Base-by-base conservation (phyloP, 768 basidiomycete species). In the Dictyophora rubrovolvata region DNA sequence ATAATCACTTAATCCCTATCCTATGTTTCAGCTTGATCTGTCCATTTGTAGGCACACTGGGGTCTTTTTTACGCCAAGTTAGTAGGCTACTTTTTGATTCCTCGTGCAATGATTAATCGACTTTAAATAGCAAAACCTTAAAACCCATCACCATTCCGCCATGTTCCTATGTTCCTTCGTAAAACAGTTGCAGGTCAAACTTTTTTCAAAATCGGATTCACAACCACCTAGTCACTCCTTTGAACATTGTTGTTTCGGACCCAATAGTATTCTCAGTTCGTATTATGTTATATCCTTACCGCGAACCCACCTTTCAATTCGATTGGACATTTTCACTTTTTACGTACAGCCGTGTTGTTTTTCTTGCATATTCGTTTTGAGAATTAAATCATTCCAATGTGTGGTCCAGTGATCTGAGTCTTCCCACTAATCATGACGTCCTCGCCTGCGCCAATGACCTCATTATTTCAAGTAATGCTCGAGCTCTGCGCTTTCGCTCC, bases 101-200 rank as follows among this genome's bases (percentile, higher is more conserved):
- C 18, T 12, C 28, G 23, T 17, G 16, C 17, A 23, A 52, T 22
- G 4, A 23, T 20, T n/a, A 52, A 21, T 51, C 23, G 51, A 52
- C n/a, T 20, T 49, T 47, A 57, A 54, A 11, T 48, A 89, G 87
- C 71, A 81, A 82, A 63, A 83, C 80, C 21, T 76, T 90, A 66
- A 90, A 92, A 73, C 74, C 75, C 65, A 72, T 91, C 68, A 84
- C 75, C 18, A 79, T 91, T 56, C 86, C 87, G 5, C 65, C 71
- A 50, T 91, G 89, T 47, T 59, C 42, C 42, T 42, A 14, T n/a
- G 42, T 42, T 42, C 42, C 42, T n/a, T 42, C 42, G 12, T 42
- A 42, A 28, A 42, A 12, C n/a, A 3, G 4, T 12, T n/a, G 42
- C 42, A 42, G 42, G 42, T 42, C 42, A 12, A n/a, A n/a, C n/a